phyloP scores from a whole-genome alignment of 2,329 filamentous ascomycete genomes.

The Podosphaera xanthii region DNA sequence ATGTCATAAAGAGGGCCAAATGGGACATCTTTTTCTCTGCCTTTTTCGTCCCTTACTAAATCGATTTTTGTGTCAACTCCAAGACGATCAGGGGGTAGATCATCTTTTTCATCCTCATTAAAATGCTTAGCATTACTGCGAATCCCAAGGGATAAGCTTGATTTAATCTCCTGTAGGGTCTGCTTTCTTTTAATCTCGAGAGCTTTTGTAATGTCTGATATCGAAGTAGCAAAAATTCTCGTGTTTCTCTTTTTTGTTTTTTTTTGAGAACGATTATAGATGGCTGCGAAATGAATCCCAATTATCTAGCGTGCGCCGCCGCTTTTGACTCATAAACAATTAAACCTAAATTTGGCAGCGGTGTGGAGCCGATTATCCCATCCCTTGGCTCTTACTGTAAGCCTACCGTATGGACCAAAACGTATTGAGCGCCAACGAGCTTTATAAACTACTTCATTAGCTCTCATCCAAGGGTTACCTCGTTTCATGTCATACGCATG shows the following conservation, averaged over 20 bases:
- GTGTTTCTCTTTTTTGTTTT: background rate
- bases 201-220: background rate
- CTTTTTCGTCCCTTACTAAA: too few relatives aligned
- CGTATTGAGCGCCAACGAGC: background rate
- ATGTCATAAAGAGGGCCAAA: too few relatives aligned
- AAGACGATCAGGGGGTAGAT: background rate
- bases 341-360: background rate
- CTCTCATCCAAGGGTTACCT: background rate
- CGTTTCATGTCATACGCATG: background rate
- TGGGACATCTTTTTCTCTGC: too few relatives aligned
- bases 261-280: background rate
- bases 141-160: background rate
- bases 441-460: background rate
- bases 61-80: too few relatives aligned
- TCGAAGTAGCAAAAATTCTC: background rate
- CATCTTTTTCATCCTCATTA: background rate
- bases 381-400: background rate
- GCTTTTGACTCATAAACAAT: background rate
- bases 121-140: background rate
- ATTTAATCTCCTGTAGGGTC: background rate
- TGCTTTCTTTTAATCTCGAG: background rate
- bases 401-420: background rate
- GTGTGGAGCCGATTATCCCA: background rate
- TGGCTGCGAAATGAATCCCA: background rate
- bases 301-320: background rate